Evolutionary conservation across 1,284 basidiomycete genomes (phyloP).

Genomic region (Exobasidium cylindrosporum): DNA sequence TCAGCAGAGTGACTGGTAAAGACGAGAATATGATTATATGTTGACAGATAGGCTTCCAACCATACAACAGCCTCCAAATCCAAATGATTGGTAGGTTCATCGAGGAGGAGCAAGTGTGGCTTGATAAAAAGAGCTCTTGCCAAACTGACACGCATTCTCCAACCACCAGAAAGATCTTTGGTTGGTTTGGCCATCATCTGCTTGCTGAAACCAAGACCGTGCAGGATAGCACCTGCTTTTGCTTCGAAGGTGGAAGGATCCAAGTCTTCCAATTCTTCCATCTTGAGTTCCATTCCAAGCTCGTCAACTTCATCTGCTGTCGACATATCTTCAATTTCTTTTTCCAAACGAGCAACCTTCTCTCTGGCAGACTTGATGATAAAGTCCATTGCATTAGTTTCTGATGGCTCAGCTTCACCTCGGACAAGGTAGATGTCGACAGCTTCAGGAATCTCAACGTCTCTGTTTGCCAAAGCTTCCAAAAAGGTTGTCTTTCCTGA

Average conservation of each 20-base stretch:
- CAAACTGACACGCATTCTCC: conserved; percentile 97
- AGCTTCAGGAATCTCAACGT: conserved; percentile 89
- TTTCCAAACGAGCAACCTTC: conserved; percentile 93
- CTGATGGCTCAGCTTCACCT: conserved; percentile 94
- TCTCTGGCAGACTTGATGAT: conserved; percentile 87
- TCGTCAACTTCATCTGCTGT: conserved; percentile 86
- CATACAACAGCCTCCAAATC: conserved; percentile 97
- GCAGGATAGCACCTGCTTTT: conserved; percentile 91
- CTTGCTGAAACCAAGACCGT: conserved; percentile 89
- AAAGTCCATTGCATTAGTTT: conserved; percentile 92
- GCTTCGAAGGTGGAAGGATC: conserved; percentile 93
- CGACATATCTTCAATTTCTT: conserved; percentile 89
- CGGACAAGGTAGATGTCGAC: conserved; percentile 96
- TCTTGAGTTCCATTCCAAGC: conserved; percentile 76
- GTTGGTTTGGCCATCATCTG: conserved; percentile 95
- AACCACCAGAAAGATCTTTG: conserved; percentile 97
- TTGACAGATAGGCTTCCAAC: conserved; percentile 95
- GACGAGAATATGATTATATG: conserved; percentile 96
- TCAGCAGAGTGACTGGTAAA: conserved; percentile 51
- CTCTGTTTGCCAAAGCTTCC: conserved; percentile 57
- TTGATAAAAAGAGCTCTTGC: conserved; percentile 94
- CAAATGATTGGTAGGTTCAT: conserved; percentile 73
- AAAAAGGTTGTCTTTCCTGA: conserved; percentile 80
- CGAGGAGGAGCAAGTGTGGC: conserved; percentile 87
- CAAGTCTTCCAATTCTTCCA: conserved; percentile 95